Conservation (phyloP, 78 protist genomes). For the Polysphondylium violaceum region DNA sequence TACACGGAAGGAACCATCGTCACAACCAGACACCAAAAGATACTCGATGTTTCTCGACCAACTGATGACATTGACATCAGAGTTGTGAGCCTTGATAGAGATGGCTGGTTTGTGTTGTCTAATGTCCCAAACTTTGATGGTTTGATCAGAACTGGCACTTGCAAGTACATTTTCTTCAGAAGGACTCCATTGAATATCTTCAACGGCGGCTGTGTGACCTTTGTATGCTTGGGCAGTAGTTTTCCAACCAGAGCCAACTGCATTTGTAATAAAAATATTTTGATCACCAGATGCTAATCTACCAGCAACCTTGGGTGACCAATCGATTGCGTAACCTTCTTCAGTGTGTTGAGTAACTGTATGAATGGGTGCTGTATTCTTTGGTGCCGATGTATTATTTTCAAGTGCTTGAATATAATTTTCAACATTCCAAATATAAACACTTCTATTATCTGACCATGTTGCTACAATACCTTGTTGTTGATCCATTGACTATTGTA, state of each 20-base stretch:
- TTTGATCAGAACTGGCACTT: constrained; percentile 80
- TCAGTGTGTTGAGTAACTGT: constrained; percentile 60
- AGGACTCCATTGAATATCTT: constrained; percentile 96
- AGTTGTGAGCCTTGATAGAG: constrained; percentile 76
- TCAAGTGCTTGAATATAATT: constrained; percentile 73
- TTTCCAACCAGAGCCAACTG: constrained; percentile 74
- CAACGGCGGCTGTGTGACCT: constrained; percentile 91
- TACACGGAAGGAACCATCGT: constrained; percentile 92
- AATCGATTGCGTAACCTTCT: constrained; percentile 96
- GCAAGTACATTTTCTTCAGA: constrained; percentile 87
- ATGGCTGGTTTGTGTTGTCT: constrained; percentile 74
- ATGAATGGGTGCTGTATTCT: constrained; percentile 49
- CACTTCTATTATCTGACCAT: constrained; percentile 91
- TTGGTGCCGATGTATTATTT: constrained; percentile 10
- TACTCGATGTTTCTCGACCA: constrained; percentile 89
- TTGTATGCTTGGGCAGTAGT: constrained; percentile 68
- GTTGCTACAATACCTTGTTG: constrained; percentile 83
- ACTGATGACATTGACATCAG: constrained; percentile 94
- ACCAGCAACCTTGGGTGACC: constrained; percentile 85
- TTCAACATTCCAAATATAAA: constrained; percentile 79
- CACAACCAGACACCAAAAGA: constrained; percentile 95
- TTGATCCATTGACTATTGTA: constrained; percentile 87
- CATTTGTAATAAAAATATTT: constrained; percentile 40
- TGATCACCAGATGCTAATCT: constrained; percentile 91
- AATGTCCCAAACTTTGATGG: constrained; percentile 89